Evolutionary conservation across 148 eudicot genomes (phyloP).

Genomic region (Vaccinium myrtillus): DNA sequence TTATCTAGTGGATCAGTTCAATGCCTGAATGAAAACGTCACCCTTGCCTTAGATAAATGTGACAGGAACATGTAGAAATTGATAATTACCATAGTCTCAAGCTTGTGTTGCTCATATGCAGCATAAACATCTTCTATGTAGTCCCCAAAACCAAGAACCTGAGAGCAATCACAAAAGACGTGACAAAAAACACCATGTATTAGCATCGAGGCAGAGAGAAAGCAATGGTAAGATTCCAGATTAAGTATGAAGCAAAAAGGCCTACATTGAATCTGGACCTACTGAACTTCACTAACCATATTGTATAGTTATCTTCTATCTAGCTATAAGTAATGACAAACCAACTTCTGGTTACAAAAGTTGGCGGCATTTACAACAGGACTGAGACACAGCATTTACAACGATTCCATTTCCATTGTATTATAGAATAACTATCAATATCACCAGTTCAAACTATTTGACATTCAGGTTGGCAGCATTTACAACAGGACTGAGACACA

Average conservation of each 20-base stretch:
- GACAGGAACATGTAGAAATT: constrained; percentile 11
- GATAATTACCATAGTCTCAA: constrained; percentile 68
- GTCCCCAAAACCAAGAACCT: constrained; percentile 91
- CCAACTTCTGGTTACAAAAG: background rate
- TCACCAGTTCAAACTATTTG: no score
- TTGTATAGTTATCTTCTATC: background rate
- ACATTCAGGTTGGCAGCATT: background rate
- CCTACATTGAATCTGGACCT: background rate
- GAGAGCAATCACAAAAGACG: constrained; percentile 20
- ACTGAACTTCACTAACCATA: background rate
- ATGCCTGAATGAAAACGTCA: background rate
- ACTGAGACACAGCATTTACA: no score
- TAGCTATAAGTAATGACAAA: background rate
- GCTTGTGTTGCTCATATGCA: constrained; percentile 94
- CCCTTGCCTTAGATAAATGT: background rate
- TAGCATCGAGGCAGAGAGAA: constrained; percentile 12
- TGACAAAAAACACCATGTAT: background rate
- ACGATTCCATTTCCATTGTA: no score
- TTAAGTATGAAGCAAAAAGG: background rate
- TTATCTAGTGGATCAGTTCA: background rate
- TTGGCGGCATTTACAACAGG: no score
- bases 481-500: background rate
- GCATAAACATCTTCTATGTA: constrained; percentile 87
- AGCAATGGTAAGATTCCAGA: background rate
- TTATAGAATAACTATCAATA: no score